A percentile compares a stretch with the other conserved stretches of the same genome.
Evolutionary conservation across 2,329 filamentous ascomycete species (phyloP).

Genomic region (Plectosphaerella cucumerina): DNA sequence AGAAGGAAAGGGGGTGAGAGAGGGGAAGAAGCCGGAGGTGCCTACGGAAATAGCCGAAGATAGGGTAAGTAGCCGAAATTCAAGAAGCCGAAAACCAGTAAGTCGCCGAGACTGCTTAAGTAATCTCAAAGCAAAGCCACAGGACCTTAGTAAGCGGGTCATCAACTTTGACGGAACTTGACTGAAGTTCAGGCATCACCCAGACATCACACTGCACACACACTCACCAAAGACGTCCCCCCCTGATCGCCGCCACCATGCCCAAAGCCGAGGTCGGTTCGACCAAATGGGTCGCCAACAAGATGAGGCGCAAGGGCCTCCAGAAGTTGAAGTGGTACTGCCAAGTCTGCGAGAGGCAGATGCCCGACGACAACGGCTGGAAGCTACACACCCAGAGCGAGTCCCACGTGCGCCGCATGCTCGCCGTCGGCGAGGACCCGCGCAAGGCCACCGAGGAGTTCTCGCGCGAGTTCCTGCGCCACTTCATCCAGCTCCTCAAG

Average conservation of each 20-base stretch:
- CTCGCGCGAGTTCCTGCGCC: conserved; percentile 73
- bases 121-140: no score
- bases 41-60: no score
- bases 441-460: conserved; percentile 80
- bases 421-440: conserved; percentile 81
- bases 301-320: conserved; percentile 76
- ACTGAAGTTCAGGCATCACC: no score
- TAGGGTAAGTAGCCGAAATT: no score
- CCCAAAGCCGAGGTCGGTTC: conserved; percentile 87
- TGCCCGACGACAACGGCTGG: conserved; percentile 83
- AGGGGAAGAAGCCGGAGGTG: no score
- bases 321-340: conserved; percentile 92
- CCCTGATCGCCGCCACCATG: conserved; percentile 64
- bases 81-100: no score
- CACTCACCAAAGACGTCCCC: neutral
- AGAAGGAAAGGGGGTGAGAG: no score
- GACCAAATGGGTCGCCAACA: conserved; percentile 86
- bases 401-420: conserved; percentile 84
- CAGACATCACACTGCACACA: neutral
- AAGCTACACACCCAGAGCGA: conserved; percentile 85
- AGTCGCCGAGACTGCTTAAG: no score
- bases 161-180: no score
- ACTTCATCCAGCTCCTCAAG: conserved; percentile 72
- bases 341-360: conserved; percentile 64
- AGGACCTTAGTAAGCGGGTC: no score